Conservation (phyloP, 2,329 filamentous ascomycete species). For the Curvularia lunata region DNA sequence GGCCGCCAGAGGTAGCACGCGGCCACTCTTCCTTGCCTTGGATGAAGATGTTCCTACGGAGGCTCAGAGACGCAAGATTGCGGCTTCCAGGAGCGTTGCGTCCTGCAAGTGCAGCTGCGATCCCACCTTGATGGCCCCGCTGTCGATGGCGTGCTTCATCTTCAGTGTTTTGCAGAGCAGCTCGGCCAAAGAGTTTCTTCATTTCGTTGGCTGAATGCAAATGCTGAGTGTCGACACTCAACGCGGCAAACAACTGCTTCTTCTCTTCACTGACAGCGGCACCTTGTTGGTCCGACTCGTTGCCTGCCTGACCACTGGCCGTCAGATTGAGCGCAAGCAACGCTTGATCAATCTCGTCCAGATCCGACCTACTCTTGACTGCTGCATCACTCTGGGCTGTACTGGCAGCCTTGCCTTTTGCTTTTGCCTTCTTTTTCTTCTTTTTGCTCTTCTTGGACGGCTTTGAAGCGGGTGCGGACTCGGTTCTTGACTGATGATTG, state of each 20-base stretch:
- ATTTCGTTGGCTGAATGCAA: conserved; percentile 92
- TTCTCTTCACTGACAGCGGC: conserved; percentile 47
- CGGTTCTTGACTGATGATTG: conserved; percentile 32
- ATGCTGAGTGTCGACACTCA: conserved; percentile 71
- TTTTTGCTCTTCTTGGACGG: conserved; percentile 59
- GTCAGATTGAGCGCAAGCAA: conserved; percentile 62
- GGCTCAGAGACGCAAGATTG: conserved; percentile 72
- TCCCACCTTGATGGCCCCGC: conserved; percentile 63
- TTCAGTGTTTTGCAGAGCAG: conserved; percentile 64
- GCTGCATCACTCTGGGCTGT: conserved; percentile 24
- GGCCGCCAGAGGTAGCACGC: conserved; percentile 74
- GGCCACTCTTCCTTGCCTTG: conserved; percentile 91
- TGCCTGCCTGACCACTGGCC: conserved; percentile 24
- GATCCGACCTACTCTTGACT: conserved; percentile 35
- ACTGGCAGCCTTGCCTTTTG: conserved; percentile 55
- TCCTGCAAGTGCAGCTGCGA: conserved; percentile 63
- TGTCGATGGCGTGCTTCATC: conserved; percentile 58
- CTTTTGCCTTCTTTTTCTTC: conserved; percentile 67
- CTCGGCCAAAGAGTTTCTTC: conserved; percentile 73
- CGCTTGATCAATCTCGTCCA: conserved; percentile 72
- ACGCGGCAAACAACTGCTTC: conserved; percentile 59
- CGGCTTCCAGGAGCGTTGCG: conserved; percentile 62
- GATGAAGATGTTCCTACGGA: conserved; percentile 81
- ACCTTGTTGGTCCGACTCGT: conserved; percentile 25
- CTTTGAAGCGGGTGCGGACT: conserved; percentile 38